These are phyloP conservation scores for Escovopsis sp. DNA, from an alignment of 2,329 filamentous ascomycete genomes.

Conservation along the genomic window DNA sequence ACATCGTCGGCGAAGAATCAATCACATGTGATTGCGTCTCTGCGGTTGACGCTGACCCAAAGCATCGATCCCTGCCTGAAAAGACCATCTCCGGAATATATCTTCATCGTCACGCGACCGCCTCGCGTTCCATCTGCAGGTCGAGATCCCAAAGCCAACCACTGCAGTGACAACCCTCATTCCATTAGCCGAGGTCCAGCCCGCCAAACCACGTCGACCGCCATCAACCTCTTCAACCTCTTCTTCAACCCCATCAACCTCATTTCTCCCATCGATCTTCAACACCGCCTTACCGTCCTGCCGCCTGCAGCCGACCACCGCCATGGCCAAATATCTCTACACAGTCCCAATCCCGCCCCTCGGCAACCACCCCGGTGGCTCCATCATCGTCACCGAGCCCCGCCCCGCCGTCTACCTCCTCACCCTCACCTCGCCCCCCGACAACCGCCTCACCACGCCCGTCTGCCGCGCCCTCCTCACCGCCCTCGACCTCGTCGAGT, in stretches of 20 bases:
- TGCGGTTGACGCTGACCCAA: no score
- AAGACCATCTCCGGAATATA: no score
- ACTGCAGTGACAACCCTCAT: no score
- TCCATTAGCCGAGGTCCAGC: neutral
- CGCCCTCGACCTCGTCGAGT: constrained; percentile 63
- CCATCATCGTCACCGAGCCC: constrained; percentile 48
- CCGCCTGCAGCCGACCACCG: constrained; percentile 1
- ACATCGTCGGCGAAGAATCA: no score
- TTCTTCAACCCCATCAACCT: neutral
- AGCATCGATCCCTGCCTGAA: no score
- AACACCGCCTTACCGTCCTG: neutral
- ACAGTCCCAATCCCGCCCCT: constrained; percentile 38
- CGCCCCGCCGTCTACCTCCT: constrained; percentile 52
- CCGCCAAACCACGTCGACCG: neutral
- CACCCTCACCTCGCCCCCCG: constrained; percentile 54
- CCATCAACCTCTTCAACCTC: neutral
- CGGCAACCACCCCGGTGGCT: constrained; percentile 35
- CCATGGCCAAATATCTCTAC: constrained; percentile 16
- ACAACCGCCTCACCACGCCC: constrained; percentile 59
- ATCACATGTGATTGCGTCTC: no score
- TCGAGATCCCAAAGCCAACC: no score
- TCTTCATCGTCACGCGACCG: no score
- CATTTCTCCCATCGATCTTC: neutral
- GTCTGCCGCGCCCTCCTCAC: constrained; percentile 54
- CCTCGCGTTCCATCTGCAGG: no score